Base-by-base conservation (phyloP, 2,329 filamentous ascomycete species). In the Xenosphaeropsis pyriputrescens region DNA sequence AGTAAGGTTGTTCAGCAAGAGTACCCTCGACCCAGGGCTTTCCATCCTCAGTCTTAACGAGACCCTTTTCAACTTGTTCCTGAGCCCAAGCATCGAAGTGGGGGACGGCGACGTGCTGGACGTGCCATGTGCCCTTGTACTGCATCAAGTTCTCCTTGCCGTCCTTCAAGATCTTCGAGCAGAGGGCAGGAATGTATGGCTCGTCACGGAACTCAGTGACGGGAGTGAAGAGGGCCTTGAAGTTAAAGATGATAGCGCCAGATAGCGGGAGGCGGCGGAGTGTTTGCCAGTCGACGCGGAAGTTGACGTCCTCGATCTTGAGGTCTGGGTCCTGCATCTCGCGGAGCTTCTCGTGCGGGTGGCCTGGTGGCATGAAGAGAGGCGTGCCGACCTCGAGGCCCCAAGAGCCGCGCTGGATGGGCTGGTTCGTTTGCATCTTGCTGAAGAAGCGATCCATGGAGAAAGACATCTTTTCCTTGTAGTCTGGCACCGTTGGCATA, bases 261-360 rank as follows among this genome's bases (percentile, higher is more conserved):
- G 79, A 85, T 0, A 93, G 62, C 0, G 85, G 85, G 0, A 93
- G 60, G 2, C 85, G 72, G 2, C 85, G 74, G 4, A 93, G 61
- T 0, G 85, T 93, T 57, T 93, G 86, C 83, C 85, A 93, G 55
- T 93, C 85, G 2, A 91, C 84, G 4, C 85, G 72, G 1, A 93
- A 62, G 43, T 79, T 62, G 44, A 82, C 64, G 26, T 82, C 70
- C 0, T 71, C 64, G 2, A 75, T 51, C 1, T 58, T 60, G 5
- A 89, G 60, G 15, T 62, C 57, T 0, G 67, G 59, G 34, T 72
- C 63, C 44, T 88, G 80, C 1, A 59, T 53, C 1, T 65, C 59
- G 14, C 81, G 72, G 26, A 74, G 63, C 31, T 61, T 57, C 47
- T 78, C 75, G 40, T 82, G 74, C 0, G 73, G 70, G 46, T 84